Evolutionary conservation across 768 basidiomycete genomes (phyloP), one percentile per base, ranked within the genome.

Genomic region (Mycena amicta): DNA sequence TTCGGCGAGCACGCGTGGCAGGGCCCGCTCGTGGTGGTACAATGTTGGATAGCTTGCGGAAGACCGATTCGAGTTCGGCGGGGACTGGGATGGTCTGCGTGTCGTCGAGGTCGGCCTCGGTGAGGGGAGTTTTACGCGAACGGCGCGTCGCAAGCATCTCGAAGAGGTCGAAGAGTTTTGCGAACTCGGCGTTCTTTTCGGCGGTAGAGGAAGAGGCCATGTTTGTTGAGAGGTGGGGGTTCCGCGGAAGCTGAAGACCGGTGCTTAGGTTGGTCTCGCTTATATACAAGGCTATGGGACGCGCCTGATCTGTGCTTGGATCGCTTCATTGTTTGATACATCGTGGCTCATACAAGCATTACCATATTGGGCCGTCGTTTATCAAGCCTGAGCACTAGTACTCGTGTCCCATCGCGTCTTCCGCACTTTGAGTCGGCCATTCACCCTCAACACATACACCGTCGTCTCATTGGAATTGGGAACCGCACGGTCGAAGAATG

Each of bases 141-240:
- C 79, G 73, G 57, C 75, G 75, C 16, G 77, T 75, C n/a, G 79
- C 78, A 27, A 86, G 77, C 30, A 75, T 77, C 39, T 86, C 80
- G 61, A 84, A 85, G 52, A 83, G 68, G 39, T 79, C 75, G 57
- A 84, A 81, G 33, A 87, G 79, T 52, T 74, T 73, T 2, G 81
- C 80, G 61, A 85, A 82, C 50, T 86, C 84, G 39, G 79, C 77
- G 11, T 71, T 78, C 66, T 76, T 82, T 50, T 73, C 60, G 26
- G 79, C 71, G 39, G 68, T 64, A 40, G 70, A 52, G 33, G 66
- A 62, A 22, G 60, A 57, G 18, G 63, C 55, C 20, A 56, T 61
- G 45, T 8, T 37, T 37, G 33, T 18, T 29, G 37, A 27, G 57
- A 43, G 20, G 50, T 20, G 31, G 67, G 55, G 30, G 39, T n/a